Evolutionary conservation across 352 stramenopile species (phyloP), one percentile per base, ranked within the genome.

Genomic region (Phytophthora citricola): DNA sequence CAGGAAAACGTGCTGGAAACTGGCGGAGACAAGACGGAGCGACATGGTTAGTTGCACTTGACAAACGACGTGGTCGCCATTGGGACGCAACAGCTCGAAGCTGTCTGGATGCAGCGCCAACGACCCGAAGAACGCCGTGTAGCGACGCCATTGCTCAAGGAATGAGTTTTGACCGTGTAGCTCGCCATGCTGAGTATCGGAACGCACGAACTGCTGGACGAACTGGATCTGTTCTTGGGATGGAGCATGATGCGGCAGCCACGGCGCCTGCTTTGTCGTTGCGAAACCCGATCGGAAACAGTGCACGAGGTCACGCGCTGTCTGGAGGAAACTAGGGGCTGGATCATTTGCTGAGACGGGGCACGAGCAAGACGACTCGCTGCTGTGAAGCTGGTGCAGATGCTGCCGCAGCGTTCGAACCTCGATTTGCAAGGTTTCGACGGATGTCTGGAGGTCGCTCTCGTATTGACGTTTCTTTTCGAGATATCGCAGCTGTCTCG

Each of bases 131-230:
- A 38, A 58, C 24, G 54, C 50, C 14, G 69, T 59, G 50, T 63
- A 74, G 11, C 59, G 59, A 5, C 48, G 53, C 69, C 69, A 78
- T 32, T 72, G 69, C 41, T 78, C 69, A 10, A 75, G 34, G 24
- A 78, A 66, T n/a, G 54, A 29, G 29, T 68, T 77, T 14, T 62
- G 69, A 0, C 65, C 69, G 11, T 44, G 40, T 11, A 64, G 20
- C 8, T 61, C 36, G 14, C 66, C 66, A 31, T 66, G 52, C 12
- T 15, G 27, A 1, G 74, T 41, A 10, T 74, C 36, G 7, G 44
- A 26, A 17, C 61, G 58, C 6, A 64, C 45, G 2, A n/a, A 34
- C 32, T 58, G 41, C 34, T 73, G 61, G 7, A 75, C 51, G 29
- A 78, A 78, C 15, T 26, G 27, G 24, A 73, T 45, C 26, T 75